Base-by-base conservation (phyloP, 345 rosid genomes). In the Eucalyptus curtisii region DNA sequence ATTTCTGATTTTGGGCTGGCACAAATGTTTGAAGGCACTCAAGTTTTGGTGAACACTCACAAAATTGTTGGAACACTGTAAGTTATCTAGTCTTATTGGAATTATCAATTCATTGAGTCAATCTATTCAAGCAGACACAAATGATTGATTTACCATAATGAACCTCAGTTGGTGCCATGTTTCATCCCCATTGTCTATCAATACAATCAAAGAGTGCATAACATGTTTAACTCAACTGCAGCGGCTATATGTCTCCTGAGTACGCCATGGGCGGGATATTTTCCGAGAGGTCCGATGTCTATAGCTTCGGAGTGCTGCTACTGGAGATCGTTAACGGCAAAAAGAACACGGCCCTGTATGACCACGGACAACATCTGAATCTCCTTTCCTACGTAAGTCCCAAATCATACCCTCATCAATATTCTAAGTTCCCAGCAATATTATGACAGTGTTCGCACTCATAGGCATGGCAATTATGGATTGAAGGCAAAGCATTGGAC, bases 1-100 rank as follows among this genome's bases (percentile, higher is more conserved):
- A 92, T 91, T 40, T 92, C 92, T 7, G 94, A 93, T 86, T 93
- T 93, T 88, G 93, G 94, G 5, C 80, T 89, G 81, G 93, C 94
- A 14, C 89, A 88, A 42, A 89, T 91, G 27, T 91, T 91, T 5
- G 68, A 66, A 17, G 89, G 52, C 33, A 89, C 90, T 17, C 81
- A 59, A 79, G 87, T 79, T 49, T 8, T 48, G 47, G 86, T 22
- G 44, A 89, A 88, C 52, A 87, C 93, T 2, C 68, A 76, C 4
- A 87, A 89, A 59, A 89, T 93, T 17, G 91, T 91, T 4, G 93
- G 93, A 84, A 89, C 92, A 20, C 71, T 86, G 49, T 92, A 90
- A 89, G 90, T 45, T 61, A 22, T 86, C 15, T 42, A 30, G 37
- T 31, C 27, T 13, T 31, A 86, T 9, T 14, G 50, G 27, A 33